A percentile compares a stretch with the other conserved stretches of the same genome.
phyloP scores from a whole-genome alignment of 176 grass and related monocot genomes.

The Olyra latifolia region DNA sequence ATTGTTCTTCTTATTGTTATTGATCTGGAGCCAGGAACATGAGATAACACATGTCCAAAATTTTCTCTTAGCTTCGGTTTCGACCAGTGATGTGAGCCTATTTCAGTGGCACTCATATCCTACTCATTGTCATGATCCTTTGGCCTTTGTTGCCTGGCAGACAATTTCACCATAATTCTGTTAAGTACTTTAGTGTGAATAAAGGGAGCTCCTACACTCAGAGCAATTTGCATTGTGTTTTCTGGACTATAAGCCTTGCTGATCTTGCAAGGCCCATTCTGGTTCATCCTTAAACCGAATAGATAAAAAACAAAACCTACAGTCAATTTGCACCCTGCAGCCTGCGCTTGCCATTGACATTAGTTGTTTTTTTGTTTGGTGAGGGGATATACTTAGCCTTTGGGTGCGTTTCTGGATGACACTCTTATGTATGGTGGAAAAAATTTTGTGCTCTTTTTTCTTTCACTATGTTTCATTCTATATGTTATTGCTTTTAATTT shows the following conservation, averaged over 20 bases:
- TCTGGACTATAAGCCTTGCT: not conserved
- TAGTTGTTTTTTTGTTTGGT: not conserved
- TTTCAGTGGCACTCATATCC: not conserved
- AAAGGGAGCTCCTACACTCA: not conserved
- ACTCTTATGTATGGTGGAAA: not conserved
- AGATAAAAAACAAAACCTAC: not conserved
- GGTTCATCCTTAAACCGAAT: not conserved
- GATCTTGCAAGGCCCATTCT: not conserved
- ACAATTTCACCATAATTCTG: not conserved
- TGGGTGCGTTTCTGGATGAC: not conserved
- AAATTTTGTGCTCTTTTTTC: not conserved
- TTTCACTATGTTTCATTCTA: not conserved
- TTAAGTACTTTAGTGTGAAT: not conserved
- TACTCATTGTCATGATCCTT: not conserved
- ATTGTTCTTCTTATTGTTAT: not conserved
- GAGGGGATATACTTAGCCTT: not conserved
- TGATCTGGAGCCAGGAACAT: not conserved
- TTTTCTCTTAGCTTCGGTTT: not conserved
- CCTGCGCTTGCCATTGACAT: not conserved
- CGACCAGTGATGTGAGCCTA: not conserved
- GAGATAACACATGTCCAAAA: not conserved
- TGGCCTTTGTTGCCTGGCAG: not conserved
- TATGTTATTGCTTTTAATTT: not conserved
- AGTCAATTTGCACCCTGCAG: not conserved
- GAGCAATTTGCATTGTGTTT: not conserved